These are phyloP conservation scores for Vanderwaltozyma polyspora DNA, from an alignment of 805 yeast species.

Conservation along the genomic window DNA sequence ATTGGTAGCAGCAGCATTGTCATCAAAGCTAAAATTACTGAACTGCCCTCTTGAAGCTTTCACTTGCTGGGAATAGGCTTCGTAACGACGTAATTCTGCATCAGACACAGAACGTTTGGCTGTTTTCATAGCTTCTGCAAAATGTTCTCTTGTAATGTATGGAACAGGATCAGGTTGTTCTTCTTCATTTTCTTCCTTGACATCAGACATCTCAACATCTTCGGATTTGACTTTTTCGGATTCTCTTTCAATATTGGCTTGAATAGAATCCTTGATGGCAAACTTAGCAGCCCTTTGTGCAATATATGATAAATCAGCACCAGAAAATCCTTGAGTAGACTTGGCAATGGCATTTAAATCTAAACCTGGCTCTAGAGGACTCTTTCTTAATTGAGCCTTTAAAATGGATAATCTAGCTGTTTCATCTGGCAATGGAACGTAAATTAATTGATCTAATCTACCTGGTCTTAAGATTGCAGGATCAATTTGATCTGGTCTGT, in stretches of 20 bases:
- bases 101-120: conserved; percentile 96
- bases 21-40: conserved; percentile 78
- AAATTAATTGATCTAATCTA: conserved; percentile 94
- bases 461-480: conserved; percentile 99
- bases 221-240: conserved; percentile 35
- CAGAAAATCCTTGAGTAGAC: conserved; percentile 94
- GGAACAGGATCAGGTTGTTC: conserved; percentile 83
- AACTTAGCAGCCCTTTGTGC: conserved; percentile 98
- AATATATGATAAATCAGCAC: conserved; percentile 96
- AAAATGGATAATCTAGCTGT: conserved; percentile 85
- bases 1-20: conserved; percentile 37
- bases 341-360: conserved; percentile 81
- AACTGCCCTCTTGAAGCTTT: conserved; percentile 94
- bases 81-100: conserved; percentile 95
- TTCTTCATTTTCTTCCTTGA: conserved; percentile 22
- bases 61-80: conserved; percentile 93
- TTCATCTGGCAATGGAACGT: conserved; percentile 97
- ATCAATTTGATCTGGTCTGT: conserved; percentile 98
- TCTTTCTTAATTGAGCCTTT: conserved; percentile 92
- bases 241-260: conserved; percentile 51
- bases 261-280: conserved; percentile 96
- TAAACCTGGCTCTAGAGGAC: conserved; percentile 96
- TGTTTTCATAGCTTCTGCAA: conserved; percentile 99
- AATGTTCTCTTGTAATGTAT: conserved; percentile 82
- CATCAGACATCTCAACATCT: conserved; percentile 41